Percentiles rank a stretch among this genome's conserved stretches.
phyloP scores from a whole-genome alignment of 2,329 filamentous ascomycete species.

The Penicillium psychrosexuale region DNA sequence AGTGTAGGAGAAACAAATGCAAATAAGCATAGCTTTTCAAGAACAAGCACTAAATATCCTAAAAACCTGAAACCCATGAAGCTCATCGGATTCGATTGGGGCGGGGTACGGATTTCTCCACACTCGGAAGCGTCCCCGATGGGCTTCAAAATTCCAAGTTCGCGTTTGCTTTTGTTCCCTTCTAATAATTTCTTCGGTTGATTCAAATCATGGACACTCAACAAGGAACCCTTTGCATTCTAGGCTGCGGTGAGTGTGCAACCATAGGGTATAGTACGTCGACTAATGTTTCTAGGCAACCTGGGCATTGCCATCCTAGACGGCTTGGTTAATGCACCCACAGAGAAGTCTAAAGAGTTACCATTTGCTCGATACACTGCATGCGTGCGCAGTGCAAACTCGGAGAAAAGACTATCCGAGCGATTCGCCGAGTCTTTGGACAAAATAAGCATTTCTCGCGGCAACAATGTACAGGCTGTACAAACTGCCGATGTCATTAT shows the following conservation, averaged over 20 bases:
- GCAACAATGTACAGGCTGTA: constrained; percentile 37
- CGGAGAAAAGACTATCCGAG: constrained; percentile 32
- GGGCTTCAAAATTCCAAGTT: background rate
- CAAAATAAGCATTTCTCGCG: constrained; percentile 34
- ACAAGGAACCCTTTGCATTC: constrained; percentile 15
- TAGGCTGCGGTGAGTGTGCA: constrained; percentile 19
- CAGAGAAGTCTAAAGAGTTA: constrained; percentile 5
- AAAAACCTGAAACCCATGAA: background rate
- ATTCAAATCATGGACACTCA: constrained; percentile 13
- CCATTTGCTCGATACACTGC: constrained; percentile 40
- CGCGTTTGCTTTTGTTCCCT: background rate
- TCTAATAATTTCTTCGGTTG: background rate
- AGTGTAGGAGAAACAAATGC: background rate
- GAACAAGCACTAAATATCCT: background rate
- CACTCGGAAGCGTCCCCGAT: constrained; percentile 7
- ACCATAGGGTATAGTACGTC: background rate
- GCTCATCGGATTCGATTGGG: background rate
- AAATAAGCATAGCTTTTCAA: background rate
- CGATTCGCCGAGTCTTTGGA: constrained; percentile 33
- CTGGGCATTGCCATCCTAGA: constrained; percentile 40
- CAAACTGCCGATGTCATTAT: constrained; percentile 44
- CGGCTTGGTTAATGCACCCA: constrained; percentile 28
- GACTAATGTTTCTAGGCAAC: constrained; percentile 31
- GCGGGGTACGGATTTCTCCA: constrained; percentile 3
- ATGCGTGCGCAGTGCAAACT: constrained; percentile 43